These are phyloP conservation scores for Apiospora koreana DNA, from an alignment of 2,329 filamentous ascomycete species.

Conservation along the genomic window DNA sequence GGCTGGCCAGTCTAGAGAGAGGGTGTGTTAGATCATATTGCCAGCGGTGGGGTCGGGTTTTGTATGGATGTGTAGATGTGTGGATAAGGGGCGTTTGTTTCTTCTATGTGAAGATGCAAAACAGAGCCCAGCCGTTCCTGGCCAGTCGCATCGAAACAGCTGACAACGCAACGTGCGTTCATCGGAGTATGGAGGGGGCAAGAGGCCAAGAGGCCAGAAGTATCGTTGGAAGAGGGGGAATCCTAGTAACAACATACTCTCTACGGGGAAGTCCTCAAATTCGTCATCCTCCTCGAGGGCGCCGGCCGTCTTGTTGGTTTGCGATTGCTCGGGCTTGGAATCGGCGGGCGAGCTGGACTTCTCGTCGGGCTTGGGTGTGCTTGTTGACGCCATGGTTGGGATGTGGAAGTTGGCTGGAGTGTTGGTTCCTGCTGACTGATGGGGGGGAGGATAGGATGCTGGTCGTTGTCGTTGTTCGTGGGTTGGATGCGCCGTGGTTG, in stretches of 20 bases:
- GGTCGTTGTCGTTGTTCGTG: neutral
- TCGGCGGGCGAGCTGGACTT: conserved; percentile 43
- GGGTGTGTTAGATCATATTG: neutral
- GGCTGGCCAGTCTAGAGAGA: conserved; percentile 77
- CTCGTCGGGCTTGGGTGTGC: conserved; percentile 36
- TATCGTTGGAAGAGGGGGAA: neutral
- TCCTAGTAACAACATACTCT: conserved; percentile 63
- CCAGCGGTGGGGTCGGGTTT: neutral
- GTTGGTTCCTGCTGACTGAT: neutral
- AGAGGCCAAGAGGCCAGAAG: too few species aligned
- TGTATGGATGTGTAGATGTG: neutral
- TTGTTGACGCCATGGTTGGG: conserved; percentile 31
- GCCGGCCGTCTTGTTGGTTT: conserved; percentile 33
- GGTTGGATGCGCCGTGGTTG: neutral
- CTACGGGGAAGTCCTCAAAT: conserved; percentile 97
- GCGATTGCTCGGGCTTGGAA: conserved; percentile 25
- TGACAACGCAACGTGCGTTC: neutral
- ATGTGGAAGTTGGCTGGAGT: neutral
- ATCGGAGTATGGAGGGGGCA: neutral
- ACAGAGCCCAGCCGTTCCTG: neutral
- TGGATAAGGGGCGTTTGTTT: too few species aligned
- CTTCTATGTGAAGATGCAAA: neutral
- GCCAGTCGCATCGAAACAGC: neutral
- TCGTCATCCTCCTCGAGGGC: conserved; percentile 96
- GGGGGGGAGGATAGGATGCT: neutral